Conservation (phyloP, 352 stramenopile genomes). For the Pythium brachiatum region DNA sequence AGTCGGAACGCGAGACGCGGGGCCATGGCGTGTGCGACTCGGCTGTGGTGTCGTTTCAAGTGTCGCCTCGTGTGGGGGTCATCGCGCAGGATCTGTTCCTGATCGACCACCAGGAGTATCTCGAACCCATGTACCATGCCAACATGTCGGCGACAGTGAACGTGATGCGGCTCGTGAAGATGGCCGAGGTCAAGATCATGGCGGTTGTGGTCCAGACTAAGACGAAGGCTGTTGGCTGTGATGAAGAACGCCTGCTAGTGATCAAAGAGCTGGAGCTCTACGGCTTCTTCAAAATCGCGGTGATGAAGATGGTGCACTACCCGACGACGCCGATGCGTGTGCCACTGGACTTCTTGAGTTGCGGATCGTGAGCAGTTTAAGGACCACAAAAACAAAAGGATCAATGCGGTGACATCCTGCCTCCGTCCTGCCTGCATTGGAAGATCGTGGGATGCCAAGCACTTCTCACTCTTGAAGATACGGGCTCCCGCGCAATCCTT, state of each 20-base stretch:
- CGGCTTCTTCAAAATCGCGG: conserved; percentile 5
- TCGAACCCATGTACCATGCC: background rate
- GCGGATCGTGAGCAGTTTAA: too few relatives aligned
- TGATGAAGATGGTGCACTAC: conserved; percentile 9
- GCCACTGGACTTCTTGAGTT: too few relatives aligned
- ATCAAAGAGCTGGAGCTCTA: conserved; percentile 3
- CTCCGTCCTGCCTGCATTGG: background rate
- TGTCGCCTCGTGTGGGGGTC: background rate
- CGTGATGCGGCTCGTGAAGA: conserved; percentile 16
- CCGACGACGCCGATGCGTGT: conserved; percentile 3
- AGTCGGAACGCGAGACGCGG: background rate
- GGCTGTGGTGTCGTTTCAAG: background rate
- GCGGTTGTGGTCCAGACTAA: conserved; percentile 12
- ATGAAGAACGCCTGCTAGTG: background rate
- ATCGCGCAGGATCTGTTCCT: conserved; percentile 11
- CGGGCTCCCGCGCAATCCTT: conserved; percentile 16
- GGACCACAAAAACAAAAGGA: too few relatives aligned
- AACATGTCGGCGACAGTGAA: conserved; percentile 1
- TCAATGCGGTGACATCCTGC: too few relatives aligned
- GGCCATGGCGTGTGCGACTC: conserved; percentile 8
- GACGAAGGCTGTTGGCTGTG: background rate
- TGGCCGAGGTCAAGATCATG: background rate
- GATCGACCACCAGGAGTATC: conserved; percentile 13
- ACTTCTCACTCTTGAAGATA: conserved; percentile 25
- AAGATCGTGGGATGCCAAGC: background rate